Base-by-base conservation (phyloP, 257 asterid genomes). In the Penstemon barbatus region DNA sequence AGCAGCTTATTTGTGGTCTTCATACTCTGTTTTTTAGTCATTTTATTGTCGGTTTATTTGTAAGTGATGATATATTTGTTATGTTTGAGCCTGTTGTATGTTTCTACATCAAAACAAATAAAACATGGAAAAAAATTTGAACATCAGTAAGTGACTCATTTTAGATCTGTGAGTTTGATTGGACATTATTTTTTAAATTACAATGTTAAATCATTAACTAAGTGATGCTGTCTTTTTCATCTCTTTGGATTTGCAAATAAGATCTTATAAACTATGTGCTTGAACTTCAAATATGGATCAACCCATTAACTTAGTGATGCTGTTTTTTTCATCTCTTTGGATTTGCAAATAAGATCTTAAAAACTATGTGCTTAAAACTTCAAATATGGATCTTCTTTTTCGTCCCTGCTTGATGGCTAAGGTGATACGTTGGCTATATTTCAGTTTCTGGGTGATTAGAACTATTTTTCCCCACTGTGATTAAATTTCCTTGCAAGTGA, bases 41-140 rank as follows among this genome's bases (percentile, higher is more conserved):
- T 53, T 10, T 41, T 57, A 9, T 25, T 59, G 50, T 56, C 15
- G 15, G 53, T 42, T 73, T 64, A 63, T 18, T 61, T 66, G 53
- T 62, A 15, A 51, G 43, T 39, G 45, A 49, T 54, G 19, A 56
- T 38, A 6, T 58, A 9, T 15, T 19, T 4, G 40, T 54, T 15
- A 61, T 9, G 33, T 7, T 61, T 43, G 62, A 42, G 33, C 41
- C n/a, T 33, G 64, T 38, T 61, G 33, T 18, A 50, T 46, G 45
- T 25, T 48, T 71, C 18, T 11, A 42, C 48, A 45, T 43, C 53
- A 46, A 57, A 68, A 39, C 44, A 5, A 46, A 7, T 11, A 55
- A 44, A 0, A 44, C 61, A 18, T 44, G 54, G 41, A 12, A 57
- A 52, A 57, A 42, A 19, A 6, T 50, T 6, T 19, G 69, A 51